A percentile compares a stretch with the other conserved stretches of the same genome.
These are phyloP conservation scores for Arxiozyma heterogenica DNA, from an alignment of 1,139 yeast genomes.

Conservation along the genomic window DNA sequence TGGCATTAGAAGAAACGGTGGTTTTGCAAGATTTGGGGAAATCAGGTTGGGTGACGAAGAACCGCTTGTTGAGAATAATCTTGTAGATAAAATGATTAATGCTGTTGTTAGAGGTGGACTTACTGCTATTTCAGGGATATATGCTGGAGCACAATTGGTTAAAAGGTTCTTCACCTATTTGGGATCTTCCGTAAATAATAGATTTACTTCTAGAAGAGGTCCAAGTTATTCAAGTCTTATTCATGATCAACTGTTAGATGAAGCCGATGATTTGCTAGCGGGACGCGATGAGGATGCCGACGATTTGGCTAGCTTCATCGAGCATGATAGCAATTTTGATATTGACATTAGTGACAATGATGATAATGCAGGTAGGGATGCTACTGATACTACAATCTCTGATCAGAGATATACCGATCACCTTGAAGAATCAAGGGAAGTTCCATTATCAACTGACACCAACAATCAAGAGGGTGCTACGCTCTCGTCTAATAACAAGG, in stretches of 20 bases:
- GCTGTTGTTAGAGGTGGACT: conserved; percentile 54
- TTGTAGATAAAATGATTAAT: conserved; percentile 56
- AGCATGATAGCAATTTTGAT: conserved; percentile 27
- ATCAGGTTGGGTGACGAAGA: conserved; percentile 71
- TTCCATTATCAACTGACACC: background rate
- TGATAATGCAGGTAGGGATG: conserved; percentile 7
- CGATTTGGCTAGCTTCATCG: conserved; percentile 26
- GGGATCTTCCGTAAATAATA: conserved; percentile 11
- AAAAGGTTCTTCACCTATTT: conserved; percentile 12
- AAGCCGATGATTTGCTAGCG: conserved; percentile 29
- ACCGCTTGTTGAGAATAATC: conserved; percentile 52
- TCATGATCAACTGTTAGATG: conserved; percentile 29
- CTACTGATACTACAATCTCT: background rate
- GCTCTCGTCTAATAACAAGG: background rate
- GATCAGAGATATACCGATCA: conserved; percentile 1
- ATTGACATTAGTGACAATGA: conserved; percentile 29
- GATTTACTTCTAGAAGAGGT: conserved; percentile 21
- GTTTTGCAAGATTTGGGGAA: conserved; percentile 74
- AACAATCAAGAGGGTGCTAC: background rate
- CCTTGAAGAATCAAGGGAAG: background rate
- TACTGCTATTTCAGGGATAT: conserved; percentile 33
- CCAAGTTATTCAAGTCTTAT: conserved; percentile 29
- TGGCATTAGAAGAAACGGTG: conserved; percentile 73
- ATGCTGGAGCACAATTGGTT: conserved; percentile 13
- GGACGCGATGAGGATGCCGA: conserved; percentile 33